Conservation (phyloP, 352 stramenopile genomes). For the Phytopythium chamaehyphon region DNA sequence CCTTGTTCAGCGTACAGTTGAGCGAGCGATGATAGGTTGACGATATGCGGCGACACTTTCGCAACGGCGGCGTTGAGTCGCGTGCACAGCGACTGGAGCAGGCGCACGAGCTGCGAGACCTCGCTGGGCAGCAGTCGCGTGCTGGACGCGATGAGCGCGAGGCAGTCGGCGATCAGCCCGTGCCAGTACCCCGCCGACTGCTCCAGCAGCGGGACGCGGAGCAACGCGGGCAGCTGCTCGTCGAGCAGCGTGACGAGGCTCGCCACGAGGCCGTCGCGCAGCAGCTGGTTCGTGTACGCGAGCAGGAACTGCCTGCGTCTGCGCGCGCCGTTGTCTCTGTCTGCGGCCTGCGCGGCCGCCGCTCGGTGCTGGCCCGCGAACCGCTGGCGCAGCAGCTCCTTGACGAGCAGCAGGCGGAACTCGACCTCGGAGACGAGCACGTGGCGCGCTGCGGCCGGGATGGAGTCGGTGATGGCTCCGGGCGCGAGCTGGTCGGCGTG, state of each 20-base stretch:
- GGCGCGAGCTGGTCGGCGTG: conserved; percentile 56
- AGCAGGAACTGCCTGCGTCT: conserved; percentile 60
- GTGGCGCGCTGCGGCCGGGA: conserved; percentile 64
- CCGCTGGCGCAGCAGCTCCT: conserved; percentile 66
- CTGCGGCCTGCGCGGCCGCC: conserved; percentile 13
- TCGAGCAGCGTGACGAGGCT: conserved; percentile 52
- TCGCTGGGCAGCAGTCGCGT: conserved; percentile 45
- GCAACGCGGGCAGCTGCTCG: conserved; percentile 45
- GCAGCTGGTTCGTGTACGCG: conserved; percentile 64
- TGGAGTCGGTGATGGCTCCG: conserved; percentile 41
- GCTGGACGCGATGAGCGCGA: conserved; percentile 62
- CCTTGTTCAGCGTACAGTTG: conserved; percentile 60
- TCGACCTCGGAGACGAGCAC: conserved; percentile 74
- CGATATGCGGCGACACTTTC: conserved; percentile 78
- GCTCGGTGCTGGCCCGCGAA: conserved; percentile 33
- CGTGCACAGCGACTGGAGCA: conserved; percentile 53
- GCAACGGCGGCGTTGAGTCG: conserved; percentile 53
- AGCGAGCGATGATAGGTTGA: conserved; percentile 71
- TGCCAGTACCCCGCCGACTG: conserved; percentile 78
- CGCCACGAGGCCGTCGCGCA: conserved; percentile 39
- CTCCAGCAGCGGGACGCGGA: conserved; percentile 50
- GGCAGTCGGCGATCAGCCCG: conserved; percentile 60
- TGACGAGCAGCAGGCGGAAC: conserved; percentile 70
- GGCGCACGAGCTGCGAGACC: conserved; percentile 41
- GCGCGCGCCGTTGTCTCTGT: conserved; percentile 8